phyloP scores from a whole-genome alignment of 345 rosid genomes.

The Carallia brachiata region DNA sequence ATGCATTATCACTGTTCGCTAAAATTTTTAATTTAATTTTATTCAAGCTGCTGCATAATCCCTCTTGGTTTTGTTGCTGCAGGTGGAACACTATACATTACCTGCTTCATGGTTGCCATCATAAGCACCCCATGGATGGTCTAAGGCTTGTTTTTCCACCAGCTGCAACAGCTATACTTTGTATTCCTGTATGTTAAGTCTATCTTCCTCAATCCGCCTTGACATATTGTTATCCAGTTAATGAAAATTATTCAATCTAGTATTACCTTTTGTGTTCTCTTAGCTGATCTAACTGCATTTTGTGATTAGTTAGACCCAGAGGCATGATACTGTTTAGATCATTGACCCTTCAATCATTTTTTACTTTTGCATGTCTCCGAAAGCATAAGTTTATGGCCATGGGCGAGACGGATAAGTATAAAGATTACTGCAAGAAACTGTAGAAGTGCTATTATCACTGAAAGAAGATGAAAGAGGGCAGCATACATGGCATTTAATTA shows the following conservation, averaged over 20 bases:
- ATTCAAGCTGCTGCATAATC: not conserved
- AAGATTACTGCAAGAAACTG: no score
- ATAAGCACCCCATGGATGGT: constrained; percentile 91
- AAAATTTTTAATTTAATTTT: not conserved
- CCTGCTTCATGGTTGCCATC: constrained; percentile 90
- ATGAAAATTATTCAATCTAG: not conserved
- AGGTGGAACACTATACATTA: constrained; percentile 82
- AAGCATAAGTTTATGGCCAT: not conserved
- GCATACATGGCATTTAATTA: no score
- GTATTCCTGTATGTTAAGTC: constrained; percentile 48
- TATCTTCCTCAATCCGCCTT: not conserved
- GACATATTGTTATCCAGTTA: not conserved
- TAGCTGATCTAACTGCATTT: no score
- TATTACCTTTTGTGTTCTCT: no score
- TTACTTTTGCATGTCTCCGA: not conserved
- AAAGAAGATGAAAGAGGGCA: no score
- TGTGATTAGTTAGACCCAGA: no score
- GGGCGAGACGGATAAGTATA: no score
- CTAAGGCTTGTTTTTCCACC: constrained; percentile 88
- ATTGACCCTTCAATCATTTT: not conserved
- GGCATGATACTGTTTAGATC: not conserved
- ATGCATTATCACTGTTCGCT: not conserved
- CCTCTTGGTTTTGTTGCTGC: constrained; percentile 3
- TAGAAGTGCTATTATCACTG: no score
- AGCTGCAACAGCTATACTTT: constrained; percentile 66